These are phyloP conservation scores for Gentiana dahurica DNA, from an alignment of 257 asterid genomes.

Conservation along the genomic window DNA sequence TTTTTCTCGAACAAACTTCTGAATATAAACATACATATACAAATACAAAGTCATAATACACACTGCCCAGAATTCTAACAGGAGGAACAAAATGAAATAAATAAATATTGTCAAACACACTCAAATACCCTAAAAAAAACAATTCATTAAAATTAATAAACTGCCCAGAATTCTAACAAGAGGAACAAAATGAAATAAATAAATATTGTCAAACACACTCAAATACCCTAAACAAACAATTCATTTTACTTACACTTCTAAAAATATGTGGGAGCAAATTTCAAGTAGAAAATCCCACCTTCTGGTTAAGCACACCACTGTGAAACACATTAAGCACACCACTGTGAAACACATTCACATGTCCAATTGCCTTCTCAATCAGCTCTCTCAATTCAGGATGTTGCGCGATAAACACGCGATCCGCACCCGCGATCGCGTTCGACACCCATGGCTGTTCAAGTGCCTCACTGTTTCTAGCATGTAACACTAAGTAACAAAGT, in stretches of 20 bases:
- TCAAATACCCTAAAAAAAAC: not conserved
- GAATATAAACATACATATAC: too few species aligned
- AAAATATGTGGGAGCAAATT: not conserved
- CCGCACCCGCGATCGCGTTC: slow-evolving; percentile 49
- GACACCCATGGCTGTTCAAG: slow-evolving; percentile 52
- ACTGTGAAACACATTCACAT: slow-evolving; percentile 57
- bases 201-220: not conserved
- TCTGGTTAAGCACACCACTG: slow-evolving; percentile 50
- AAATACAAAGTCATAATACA: too few species aligned
- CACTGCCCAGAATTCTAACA: not conserved
- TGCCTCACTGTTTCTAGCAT: slow-evolving; percentile 58
- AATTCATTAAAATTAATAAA: not conserved
- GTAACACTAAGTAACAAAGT: slow-evolving; percentile 58
- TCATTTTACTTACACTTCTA: slow-evolving; percentile 1
- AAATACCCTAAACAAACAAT: not conserved
- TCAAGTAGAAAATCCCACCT: slow-evolving; percentile 18
- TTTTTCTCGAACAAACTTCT: too few species aligned
- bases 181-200: not conserved
- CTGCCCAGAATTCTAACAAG: not conserved
- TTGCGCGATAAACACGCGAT: slow-evolving; percentile 33
- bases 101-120: not conserved
- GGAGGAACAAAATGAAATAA: not conserved
- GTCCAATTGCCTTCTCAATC: slow-evolving; percentile 37
- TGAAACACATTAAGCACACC: slow-evolving; percentile 53
- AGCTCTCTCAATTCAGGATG: slow-evolving; percentile 53